Evolutionary conservation across 176 grass and related monocot genomes (phyloP), one percentile per base, ranked within the genome.

Genomic region (Rhynchospora tenuis): DNA sequence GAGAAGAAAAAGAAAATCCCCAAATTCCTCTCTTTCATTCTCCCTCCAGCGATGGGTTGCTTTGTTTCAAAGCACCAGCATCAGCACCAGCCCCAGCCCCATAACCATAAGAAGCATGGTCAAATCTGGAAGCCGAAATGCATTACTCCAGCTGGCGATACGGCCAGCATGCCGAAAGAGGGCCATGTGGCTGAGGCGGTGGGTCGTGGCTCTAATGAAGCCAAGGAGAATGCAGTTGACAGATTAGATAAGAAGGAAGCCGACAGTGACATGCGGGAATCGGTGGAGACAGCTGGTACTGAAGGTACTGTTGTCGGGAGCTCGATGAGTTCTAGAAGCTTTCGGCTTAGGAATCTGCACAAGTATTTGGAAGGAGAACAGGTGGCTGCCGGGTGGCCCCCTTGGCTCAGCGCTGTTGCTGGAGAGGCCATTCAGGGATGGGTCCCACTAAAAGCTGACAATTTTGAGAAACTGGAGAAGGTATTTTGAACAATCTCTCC

Each of bases 381-480:
- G 83, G 89, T 93, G 64, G 96, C 96, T 15, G 96, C 96, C 51
- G 96, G 96, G n/a, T 99, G 96, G 96, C 96, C 96, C 16, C 83
- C 88, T 13, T 99, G 96, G 96, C 96, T 99, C 44, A 99, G 84
- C 59, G 83, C 87, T 81, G 89, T 93, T 50, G 96, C 96, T 27
- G 91, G 88, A 9, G 96, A 99, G 86, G 93, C 96, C 84, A 99
- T 99, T 79, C 91, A 93, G 22, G 96, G 96, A 7, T 99, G 96
- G 96, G 86, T 99, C 85, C 96, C 93, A 43, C 91, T 95, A 80
- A 95, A 91, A 78, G 79, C 86, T 15, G 96, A 95, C 87, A 87
- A 86, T 64, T 99, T 90, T 78, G 83, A 99, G 91, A 99, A 95
- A 84, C 82, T 99, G 65, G 93, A 93, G 80, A 93, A 93, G 96